A percentile compares a stretch with the other conserved stretches of the same genome.
These are phyloP conservation scores for Neurospora africana DNA, from an alignment of 495 filamentous ascomycete species.

Conservation along the genomic window DNA sequence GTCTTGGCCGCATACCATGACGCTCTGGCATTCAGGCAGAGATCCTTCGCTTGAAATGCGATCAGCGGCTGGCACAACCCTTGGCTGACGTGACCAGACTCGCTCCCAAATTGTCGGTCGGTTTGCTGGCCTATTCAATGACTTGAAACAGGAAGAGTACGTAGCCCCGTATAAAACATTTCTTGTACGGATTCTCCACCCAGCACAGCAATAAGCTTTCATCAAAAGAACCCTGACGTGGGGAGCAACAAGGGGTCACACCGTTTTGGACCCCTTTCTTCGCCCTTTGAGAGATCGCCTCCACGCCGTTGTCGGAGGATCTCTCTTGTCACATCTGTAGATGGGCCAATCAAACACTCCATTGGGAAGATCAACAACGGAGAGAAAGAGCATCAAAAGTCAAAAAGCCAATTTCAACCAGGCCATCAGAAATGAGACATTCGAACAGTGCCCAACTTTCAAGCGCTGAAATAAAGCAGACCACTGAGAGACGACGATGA, in stretches of 20 bases:
- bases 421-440: not conserved
- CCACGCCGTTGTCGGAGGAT: not conserved
- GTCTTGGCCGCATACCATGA: not conserved
- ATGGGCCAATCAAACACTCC: not conserved
- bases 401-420: not conserved
- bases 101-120: not conserved
- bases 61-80: not conserved
- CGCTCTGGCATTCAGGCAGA: not conserved
- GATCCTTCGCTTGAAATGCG: not conserved
- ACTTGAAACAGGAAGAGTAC: too few species aligned
- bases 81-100: not conserved
- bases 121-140: not conserved
- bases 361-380: not conserved
- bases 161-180: not conserved
- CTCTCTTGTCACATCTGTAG: not conserved
- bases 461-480: not conserved
- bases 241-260: not conserved
- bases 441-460: not conserved
- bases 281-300: not conserved
- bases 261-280: not conserved
- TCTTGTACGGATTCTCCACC: not conserved
- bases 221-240: not conserved
- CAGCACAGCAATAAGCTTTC: not conserved
- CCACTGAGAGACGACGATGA: not conserved
- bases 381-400: not conserved